Evolutionary conservation across 106 monocot species (phyloP).

Genomic region (Ottelia alismoides): DNA sequence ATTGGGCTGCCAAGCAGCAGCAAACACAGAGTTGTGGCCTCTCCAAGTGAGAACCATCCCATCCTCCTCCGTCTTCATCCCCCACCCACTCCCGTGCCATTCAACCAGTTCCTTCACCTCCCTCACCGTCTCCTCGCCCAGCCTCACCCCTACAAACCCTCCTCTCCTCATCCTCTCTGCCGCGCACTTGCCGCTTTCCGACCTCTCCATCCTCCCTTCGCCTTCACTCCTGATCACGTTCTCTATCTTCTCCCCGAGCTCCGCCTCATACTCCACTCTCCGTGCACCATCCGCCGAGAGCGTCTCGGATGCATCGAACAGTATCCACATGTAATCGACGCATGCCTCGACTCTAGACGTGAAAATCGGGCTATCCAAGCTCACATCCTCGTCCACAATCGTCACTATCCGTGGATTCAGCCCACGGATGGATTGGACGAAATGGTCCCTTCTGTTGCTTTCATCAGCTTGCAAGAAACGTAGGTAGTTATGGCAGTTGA

Average conservation of each 20-base stretch:
- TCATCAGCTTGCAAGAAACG: constrained; percentile 8
- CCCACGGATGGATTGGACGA: constrained; percentile 14
- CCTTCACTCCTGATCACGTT: constrained; percentile 36
- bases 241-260: constrained; percentile 59
- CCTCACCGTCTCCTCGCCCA: constrained; percentile 28
- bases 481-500: constrained; percentile 48
- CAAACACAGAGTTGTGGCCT: constrained; percentile 47
- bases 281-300: constrained; percentile 29
- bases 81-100: constrained; percentile 60
- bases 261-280: constrained; percentile 41
- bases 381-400: constrained; percentile 29
- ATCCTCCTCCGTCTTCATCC: constrained; percentile 56
- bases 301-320: constrained; percentile 52
- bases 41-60: constrained; percentile 65
- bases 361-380: constrained; percentile 30
- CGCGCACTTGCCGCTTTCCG: constrained; percentile 16
- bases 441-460: constrained; percentile 6
- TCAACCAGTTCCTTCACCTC: constrained; percentile 35
- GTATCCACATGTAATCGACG: constrained; percentile 61
- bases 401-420: constrained; percentile 28
- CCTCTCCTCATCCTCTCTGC: constrained; percentile 24
- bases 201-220: constrained; percentile 27
- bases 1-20: constrained; percentile 34
- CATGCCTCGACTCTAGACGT: constrained; percentile 22
- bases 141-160: constrained; percentile 10